Percentiles rank a stretch among this genome's conserved stretches.
phyloP scores from a whole-genome alignment of 495 filamentous ascomycete genomes.

The Tuber aestivum region DNA sequence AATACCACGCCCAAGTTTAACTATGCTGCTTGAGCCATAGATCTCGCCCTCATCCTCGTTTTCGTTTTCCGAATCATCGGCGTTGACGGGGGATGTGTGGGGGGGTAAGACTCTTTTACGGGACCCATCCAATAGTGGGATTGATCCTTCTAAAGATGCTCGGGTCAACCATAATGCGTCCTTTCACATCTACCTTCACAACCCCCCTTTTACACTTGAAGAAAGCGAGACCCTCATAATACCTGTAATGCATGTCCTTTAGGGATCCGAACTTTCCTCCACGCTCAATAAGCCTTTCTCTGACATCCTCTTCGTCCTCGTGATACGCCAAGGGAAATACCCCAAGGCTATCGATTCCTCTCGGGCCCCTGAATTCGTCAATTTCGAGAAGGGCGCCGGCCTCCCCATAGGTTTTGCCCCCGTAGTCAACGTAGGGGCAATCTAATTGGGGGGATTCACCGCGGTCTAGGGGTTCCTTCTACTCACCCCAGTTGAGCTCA shows the following conservation, averaged over 20 bases:
- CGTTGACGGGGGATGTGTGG: conserved; percentile 9
- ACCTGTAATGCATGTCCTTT: conserved; percentile 79
- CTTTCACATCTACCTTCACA: conserved; percentile 81
- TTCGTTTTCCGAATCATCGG: conserved; percentile 30
- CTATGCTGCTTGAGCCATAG: conserved; percentile 18
- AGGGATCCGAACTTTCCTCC: conserved; percentile 78
- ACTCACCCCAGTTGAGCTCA: conserved; percentile 43
- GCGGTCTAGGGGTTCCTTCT: conserved; percentile 34
- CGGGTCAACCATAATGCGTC: conserved; percentile 87
- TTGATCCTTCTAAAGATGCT: conserved; percentile 80
- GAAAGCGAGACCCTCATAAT: conserved; percentile 77
- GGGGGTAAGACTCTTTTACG: conserved; percentile 30
- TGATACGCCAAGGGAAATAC: conserved; percentile 82
- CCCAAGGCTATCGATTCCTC: conserved; percentile 72
- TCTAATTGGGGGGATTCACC: conserved; percentile 67
- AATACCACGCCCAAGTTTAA: conserved; percentile 12
- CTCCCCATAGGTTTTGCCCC: conserved; percentile 35
- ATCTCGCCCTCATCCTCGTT: conserved; percentile 31
- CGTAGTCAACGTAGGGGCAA: conserved; percentile 55
- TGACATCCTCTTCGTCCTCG: conserved; percentile 61
- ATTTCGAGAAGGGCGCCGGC: conserved; percentile 52
- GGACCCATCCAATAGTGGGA: conserved; percentile 72
- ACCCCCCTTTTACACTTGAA: conserved; percentile 74
- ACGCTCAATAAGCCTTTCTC: conserved; percentile 66
- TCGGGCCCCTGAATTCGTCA: conserved; percentile 71